A percentile compares a stretch with the other conserved stretches of the same genome.
phyloP scores from a whole-genome alignment of 2,329 filamentous ascomycete species.

The Aspergillus sp. region DNA sequence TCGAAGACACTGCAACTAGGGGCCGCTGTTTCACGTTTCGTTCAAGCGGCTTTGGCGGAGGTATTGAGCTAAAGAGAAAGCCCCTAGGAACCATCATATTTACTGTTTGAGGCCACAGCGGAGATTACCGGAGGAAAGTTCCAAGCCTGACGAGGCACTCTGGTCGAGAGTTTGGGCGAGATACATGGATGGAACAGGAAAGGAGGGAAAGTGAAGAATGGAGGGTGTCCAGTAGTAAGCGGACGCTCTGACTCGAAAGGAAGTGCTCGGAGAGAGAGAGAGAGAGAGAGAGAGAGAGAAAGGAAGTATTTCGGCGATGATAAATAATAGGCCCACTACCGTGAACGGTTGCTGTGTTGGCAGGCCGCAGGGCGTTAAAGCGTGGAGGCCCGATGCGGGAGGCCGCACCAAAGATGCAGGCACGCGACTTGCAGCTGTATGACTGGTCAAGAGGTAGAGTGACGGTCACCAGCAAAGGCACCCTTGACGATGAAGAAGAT shows the following conservation, averaged over 20 bases:
- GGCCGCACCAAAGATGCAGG: slow-evolving; percentile 21
- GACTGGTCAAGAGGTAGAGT: background rate
- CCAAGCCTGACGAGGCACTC: slow-evolving; percentile 39
- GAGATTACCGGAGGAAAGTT: slow-evolving; percentile 17
- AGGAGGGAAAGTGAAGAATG: background rate
- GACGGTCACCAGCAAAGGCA: background rate
- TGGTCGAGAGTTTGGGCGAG: slow-evolving; percentile 40
- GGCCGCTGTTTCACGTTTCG: slow-evolving; percentile 17
- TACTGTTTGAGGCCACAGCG: slow-evolving; percentile 16
- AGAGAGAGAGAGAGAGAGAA: slow-evolving; percentile 6
- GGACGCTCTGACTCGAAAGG: background rate
- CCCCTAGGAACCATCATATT: slow-evolving; percentile 45
- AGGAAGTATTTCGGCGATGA: slow-evolving; percentile 7
- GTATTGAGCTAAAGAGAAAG: slow-evolving; percentile 37
- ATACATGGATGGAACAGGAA: slow-evolving; percentile 34
- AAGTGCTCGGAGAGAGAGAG: slow-evolving; percentile 6
- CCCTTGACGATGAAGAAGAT: background rate
- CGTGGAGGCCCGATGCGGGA: slow-evolving; percentile 19
- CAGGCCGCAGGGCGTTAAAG: slow-evolving; percentile 17
- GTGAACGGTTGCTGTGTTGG: slow-evolving; percentile 20
- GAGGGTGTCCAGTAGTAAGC: background rate
- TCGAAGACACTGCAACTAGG: slow-evolving; percentile 7
- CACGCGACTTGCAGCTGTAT: slow-evolving; percentile 20
- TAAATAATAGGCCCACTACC: slow-evolving; percentile 11
- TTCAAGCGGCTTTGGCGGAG: slow-evolving; percentile 22